These are phyloP conservation scores for Polysphondylium violaceum DNA, from an alignment of 78 protist genomes.

Conservation along the genomic window DNA sequence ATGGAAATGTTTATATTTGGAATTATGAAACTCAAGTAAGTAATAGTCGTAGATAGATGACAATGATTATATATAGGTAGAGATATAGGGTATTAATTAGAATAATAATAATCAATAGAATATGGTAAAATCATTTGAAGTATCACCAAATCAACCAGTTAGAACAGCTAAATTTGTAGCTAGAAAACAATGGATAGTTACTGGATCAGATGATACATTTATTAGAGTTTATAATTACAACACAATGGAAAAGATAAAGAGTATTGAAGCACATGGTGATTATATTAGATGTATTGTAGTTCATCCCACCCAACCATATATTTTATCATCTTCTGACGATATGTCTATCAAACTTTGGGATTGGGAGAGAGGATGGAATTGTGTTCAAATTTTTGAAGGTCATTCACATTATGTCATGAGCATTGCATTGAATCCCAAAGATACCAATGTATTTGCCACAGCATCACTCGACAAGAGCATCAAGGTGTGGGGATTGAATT, in stretches of 20 bases:
- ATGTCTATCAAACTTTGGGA: conserved; percentile 98
- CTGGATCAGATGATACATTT: conserved; percentile 95
- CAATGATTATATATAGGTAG: background rate
- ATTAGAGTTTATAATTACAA: conserved; percentile 97
- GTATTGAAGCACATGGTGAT: conserved; percentile 98
- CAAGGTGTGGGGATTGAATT: conserved; percentile 95
- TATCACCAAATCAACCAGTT: conserved; percentile 86
- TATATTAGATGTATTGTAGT: conserved; percentile 97
- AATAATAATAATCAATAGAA: conserved; percentile 47
- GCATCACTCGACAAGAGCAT: conserved; percentile 98
- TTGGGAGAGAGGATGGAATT: conserved; percentile 96
- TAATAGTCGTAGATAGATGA: background rate
- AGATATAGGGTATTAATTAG: background rate
- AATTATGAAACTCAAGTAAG: conserved; percentile 93
- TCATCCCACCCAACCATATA: conserved; percentile 96
- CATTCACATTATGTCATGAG: conserved; percentile 99
- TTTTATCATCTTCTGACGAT: conserved; percentile 98
- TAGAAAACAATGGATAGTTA: conserved; percentile 97
- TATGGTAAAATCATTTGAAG: conserved; percentile 96
- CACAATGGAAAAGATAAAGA: conserved; percentile 96
- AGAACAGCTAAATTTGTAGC: conserved; percentile 95
- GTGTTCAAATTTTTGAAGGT: conserved; percentile 94
- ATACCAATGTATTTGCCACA: conserved; percentile 97
- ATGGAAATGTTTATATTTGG: conserved; percentile 96
- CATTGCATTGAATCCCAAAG: conserved; percentile 98